phyloP scores from a whole-genome alignment of 257 asterid species.

The Solanum verrucosum region DNA sequence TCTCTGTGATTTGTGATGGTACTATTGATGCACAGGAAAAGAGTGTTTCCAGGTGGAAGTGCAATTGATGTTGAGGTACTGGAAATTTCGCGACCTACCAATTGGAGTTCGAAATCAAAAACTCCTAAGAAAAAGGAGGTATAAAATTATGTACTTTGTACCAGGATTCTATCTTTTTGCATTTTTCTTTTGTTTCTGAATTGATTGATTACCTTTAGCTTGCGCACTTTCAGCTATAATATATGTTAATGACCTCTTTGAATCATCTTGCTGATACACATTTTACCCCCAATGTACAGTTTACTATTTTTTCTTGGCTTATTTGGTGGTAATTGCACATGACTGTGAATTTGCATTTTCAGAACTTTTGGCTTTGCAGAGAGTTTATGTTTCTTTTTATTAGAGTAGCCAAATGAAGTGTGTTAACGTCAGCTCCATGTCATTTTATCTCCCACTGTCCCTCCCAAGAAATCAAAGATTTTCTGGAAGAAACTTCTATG shows the following conservation, averaged over 20 bases:
- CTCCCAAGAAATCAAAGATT: neutral
- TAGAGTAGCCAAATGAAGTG: neutral
- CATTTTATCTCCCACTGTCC: neutral
- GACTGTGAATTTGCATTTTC: neutral
- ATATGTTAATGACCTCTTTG: neutral
- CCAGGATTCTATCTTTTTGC: neutral
- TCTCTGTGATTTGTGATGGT: neutral
- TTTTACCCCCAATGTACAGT: neutral
- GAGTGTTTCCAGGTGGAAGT: slow-evolving; percentile 48
- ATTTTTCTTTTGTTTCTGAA: neutral
- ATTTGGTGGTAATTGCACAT: neutral
- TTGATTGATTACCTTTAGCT: neutral
- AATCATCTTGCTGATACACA: neutral
- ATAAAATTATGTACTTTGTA: neutral
- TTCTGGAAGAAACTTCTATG: neutral
- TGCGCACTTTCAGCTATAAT: neutral
- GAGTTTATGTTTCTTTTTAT: neutral
- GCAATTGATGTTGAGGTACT: slow-evolving; percentile 47
- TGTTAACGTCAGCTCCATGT: neutral
- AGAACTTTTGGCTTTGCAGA: neutral
- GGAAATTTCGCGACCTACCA: slow-evolving; percentile 42
- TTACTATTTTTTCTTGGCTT: neutral
- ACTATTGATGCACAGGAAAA: slow-evolving; percentile 44
- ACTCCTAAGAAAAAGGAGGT: slow-evolving; percentile 51
- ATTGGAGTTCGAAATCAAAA: slow-evolving; percentile 24